Conservation (phyloP, 768 basidiomycete genomes). For the Tulasnella sp. region DNA sequence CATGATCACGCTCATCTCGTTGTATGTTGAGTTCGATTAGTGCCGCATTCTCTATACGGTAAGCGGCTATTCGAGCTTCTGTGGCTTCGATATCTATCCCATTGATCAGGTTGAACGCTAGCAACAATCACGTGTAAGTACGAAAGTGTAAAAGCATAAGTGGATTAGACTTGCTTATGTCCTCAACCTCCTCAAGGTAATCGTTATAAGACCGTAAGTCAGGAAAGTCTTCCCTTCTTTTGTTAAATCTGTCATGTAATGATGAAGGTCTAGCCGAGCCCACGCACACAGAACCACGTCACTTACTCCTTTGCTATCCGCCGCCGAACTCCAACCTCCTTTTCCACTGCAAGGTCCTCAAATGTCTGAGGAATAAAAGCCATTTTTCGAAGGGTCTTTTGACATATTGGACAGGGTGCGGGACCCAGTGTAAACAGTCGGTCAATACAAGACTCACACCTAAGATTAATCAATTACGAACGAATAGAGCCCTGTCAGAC, state of each 20-base stretch:
- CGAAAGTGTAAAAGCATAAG: constrained; percentile 18
- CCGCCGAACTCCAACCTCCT: constrained; percentile 81
- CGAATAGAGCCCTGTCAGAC: neutral
- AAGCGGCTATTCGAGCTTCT: constrained; percentile 67
- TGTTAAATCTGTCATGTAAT: constrained; percentile 76
- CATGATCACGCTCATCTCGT: constrained; percentile 64
- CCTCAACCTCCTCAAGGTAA: constrained; percentile 92
- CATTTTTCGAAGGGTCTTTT: constrained; percentile 72
- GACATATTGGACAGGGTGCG: constrained; percentile 90
- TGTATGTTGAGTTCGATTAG: constrained; percentile 74
- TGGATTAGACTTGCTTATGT: constrained; percentile 46
- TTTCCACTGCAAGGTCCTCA: constrained; percentile 83
- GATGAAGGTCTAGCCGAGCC: neutral
- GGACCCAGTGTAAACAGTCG: constrained; percentile 90
- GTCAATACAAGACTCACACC: constrained; percentile 99
- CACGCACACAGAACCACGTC: neutral
- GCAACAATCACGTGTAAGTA: neutral
- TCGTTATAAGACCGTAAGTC: constrained; percentile 77
- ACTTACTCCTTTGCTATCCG: constrained; percentile 80
- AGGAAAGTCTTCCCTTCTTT: constrained; percentile 76
- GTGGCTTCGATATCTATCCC: constrained; percentile 69
- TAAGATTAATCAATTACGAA: constrained; percentile 26
- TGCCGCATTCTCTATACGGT: constrained; percentile 67
- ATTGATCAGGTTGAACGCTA: constrained; percentile 92
- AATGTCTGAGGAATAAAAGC: constrained; percentile 95